Evolutionary conservation across 164 flowering plant species (phyloP), one percentile per base, ranked within the genome.

Genomic region (Vitis rotundifolia): DNA sequence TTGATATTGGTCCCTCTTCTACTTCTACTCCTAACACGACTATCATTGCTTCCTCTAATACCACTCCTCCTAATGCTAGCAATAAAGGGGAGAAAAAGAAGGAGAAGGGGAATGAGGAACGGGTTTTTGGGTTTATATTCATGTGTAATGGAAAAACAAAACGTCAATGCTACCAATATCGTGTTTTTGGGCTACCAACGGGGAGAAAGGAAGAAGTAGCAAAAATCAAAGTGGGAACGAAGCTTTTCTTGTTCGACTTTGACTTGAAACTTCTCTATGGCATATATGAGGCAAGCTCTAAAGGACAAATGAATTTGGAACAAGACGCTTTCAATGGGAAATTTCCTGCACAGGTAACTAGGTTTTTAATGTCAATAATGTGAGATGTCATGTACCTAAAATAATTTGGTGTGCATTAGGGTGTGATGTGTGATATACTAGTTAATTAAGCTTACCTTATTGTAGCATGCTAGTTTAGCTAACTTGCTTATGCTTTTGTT

Each of bases 251-350:
- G 31, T 86, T 65, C 77, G 90, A 88, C 69, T 82, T 83, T 71
- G 83, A 81, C 59, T 14, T 77, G 63, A 88, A 83, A 76, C 84
- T 83, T 74, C 78, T 88, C 6, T 83, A 88, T 74, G 92, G 92
- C 11, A 62, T 82, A 8, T 88, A 86, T 59, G 70, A 69, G 53
- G 88, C 90, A n/a, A 63, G 82, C 18, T 67, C 84, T 8, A 8
- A 15, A 19, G 90, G 90, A 61, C 52, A 58, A 31, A 26, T 80
- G 75, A 68, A 81, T 52, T 66, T 84, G 77, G 88, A 86, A 61
- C 88, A 83, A 6, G 44, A 28, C 31, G 88, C 92, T 19, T 88
- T 86, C 69, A 58, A 65, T 12, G 83, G 86, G 22, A 77, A 52
- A 44, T 88, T 80, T 73, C 89, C 87, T 18, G 86, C 86, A 8